These are phyloP conservation scores for Planoprotostelium fungivorum DNA, from an alignment of 78 protist genomes.

Conservation along the genomic window DNA sequence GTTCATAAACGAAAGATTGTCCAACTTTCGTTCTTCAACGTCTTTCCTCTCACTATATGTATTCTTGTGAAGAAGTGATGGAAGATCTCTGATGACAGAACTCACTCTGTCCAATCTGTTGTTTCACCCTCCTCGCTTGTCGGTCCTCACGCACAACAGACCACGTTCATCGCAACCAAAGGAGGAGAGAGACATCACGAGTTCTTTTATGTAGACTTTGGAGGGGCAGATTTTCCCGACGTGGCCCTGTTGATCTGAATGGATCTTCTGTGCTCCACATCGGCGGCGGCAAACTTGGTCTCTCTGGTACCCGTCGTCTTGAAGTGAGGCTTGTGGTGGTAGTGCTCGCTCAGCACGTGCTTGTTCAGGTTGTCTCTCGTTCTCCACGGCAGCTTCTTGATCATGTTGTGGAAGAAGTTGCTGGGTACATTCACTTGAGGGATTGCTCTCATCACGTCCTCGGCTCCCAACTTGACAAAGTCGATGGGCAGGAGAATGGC, in stretches of 20 bases:
- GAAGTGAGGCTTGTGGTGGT: neutral
- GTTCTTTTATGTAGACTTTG: no score
- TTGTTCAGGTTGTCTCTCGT: neutral
- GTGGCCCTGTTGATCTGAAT: neutral
- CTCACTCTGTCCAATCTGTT: no score
- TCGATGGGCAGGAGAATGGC: slow-evolving; percentile 25
- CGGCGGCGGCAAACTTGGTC: neutral
- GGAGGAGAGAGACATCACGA: no score
- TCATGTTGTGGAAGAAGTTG: neutral
- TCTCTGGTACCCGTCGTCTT: neutral
- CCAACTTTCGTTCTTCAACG: no score
- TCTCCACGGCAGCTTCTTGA: neutral
- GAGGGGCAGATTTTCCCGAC: no score
- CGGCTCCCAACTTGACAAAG: slow-evolving; percentile 18
- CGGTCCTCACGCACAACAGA: no score
- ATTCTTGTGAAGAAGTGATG: no score
- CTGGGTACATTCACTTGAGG: neutral
- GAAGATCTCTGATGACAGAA: no score
- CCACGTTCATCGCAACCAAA: no score
- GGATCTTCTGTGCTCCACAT: neutral
- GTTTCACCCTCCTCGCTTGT: no score
- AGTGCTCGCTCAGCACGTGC: neutral
- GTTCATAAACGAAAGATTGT: no score
- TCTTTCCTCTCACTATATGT: no score
- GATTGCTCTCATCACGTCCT: neutral